These are phyloP conservation scores for Hymenoscyphus infarciens DNA, from an alignment of 2,329 filamentous ascomycete species.

Conservation along the genomic window DNA sequence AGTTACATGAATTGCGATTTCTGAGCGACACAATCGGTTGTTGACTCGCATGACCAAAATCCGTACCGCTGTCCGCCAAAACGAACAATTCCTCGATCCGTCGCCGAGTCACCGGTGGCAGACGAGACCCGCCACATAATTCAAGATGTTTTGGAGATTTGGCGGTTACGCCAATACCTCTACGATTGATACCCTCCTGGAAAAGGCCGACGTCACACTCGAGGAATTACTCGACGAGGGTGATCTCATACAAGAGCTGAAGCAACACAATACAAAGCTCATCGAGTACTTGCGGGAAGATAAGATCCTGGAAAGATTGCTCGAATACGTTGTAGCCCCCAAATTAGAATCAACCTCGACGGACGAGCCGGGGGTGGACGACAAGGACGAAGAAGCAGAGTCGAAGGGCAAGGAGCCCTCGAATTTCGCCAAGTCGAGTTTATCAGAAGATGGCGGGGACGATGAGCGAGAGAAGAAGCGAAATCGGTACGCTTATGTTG, in stretches of 20 bases:
- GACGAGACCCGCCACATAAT: constrained; percentile 32
- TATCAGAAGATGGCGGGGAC: constrained; percentile 46
- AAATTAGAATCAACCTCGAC: constrained; percentile 57
- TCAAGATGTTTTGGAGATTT: constrained; percentile 99
- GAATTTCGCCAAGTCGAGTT: constrained; percentile 46
- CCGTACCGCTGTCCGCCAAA: constrained; percentile 22
- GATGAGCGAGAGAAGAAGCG: constrained; percentile 87
- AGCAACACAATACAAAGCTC: constrained; percentile 96
- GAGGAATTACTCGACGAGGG: constrained; percentile 95
- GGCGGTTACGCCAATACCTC: constrained; percentile 98
- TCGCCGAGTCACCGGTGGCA: constrained; percentile 28
- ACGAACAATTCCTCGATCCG: constrained; percentile 24
- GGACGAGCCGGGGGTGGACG: constrained; percentile 49
- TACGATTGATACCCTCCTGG: constrained; percentile 92
- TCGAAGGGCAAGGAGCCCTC: constrained; percentile 46
- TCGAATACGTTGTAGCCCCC: constrained; percentile 88
- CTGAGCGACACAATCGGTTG: constrained; percentile 22
- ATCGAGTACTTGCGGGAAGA: constrained; percentile 94
- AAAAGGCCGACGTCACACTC: constrained; percentile 89
- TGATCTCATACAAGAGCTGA: constrained; percentile 94
- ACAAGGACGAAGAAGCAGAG: constrained; percentile 47
- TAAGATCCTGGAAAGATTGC: constrained; percentile 74
- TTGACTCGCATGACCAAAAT: constrained; percentile 34
- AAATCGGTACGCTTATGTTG: constrained; percentile 88
- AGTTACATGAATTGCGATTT: constrained; percentile 22